Base-by-base conservation (phyloP, 192 early-diverging fungal genomes). In the Chytriomyces confervae region DNA sequence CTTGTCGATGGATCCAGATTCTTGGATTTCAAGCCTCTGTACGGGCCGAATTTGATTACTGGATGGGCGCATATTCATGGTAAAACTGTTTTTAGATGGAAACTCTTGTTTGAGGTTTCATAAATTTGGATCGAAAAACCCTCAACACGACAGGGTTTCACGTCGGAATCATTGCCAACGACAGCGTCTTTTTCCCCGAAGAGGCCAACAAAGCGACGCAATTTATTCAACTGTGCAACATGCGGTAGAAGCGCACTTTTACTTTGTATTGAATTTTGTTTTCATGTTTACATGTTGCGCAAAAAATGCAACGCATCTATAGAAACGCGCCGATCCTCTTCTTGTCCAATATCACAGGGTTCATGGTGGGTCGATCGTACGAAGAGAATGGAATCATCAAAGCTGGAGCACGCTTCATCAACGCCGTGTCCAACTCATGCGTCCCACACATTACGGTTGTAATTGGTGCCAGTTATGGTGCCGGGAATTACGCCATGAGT, bases 351-450 rank as follows among this genome's bases (percentile, higher is more conserved):
- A 92, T 91, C 65, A 92, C 91, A 7, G 91, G 91, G 50, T 92
- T 92, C 66, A 92, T 92, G 91, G 91, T 92, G 16, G 91, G 91
- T 48, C 87, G 87, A 61, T 78, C 83, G 67, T 89, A 85, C 61
- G 91, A 92, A 73, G 90, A 92, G 82, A 84, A 88, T 20, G 91
- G 91, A 20, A 92, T 92, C 49, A 88, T 92, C 72, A 92, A 92
- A 80, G 91, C 91, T 24, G 91, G 91, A 44, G 74, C 87, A 1
- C 85, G 87, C 6, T 91, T 92, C 60, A 89, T 92, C 80, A 92
- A 91, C 74, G 91, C 91, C 7, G 89, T 92, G 5, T 85, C 86
- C 43, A 92, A 92, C 72, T 85, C 84, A 1, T 77, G 75, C 46
- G 75, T 77, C 18, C 75, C 75, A 36, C 75, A 74, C 48, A 74